Evolutionary conservation across 495 filamentous ascomycete species (phyloP), one percentile per base, ranked within the genome.

Genomic region (Astrothelium macrocarpum): DNA sequence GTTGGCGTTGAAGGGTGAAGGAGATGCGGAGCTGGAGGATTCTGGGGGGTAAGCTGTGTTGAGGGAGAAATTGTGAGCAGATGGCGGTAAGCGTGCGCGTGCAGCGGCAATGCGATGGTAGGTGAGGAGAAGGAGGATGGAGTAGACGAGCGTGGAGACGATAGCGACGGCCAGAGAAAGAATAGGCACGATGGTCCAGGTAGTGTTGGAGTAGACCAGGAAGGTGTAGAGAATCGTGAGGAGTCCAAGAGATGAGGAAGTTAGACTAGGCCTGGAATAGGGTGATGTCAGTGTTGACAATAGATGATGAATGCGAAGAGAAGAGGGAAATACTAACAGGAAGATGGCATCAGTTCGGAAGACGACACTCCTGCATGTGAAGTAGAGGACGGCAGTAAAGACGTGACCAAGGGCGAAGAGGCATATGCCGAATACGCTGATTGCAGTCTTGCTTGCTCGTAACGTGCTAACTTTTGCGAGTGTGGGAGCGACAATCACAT

Each of bases 211-310:
- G 62, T 67, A 71, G 39, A 70, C 70, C 28, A 73, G 59, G 69
- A 77, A 75, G 65, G 68, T 67, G 69, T 77, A 77, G 63, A 74
- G 66, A 31, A 75, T 64, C 12, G 72, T 73, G 63, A 77, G 68
- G 32, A 77, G 68, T 46, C 74, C 74, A 18, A 75, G 64, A 23
- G 66, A 65, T 45, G 70, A 74, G 29, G 72, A 72, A 20, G 67
- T 63, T 29, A 74, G 69, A 29, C 23, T 29, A 56, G 49, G 49
- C 26, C 49, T 56, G 25, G 26, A 49, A 18, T 29, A 20, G 49
- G 29, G 16, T 28, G 68, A 59, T 39, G 70, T 70, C 32, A 36
- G 28, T 65, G 66, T 34, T 20, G 53, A 25, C 2, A 9, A 32
- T 16, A 43, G 26, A 42, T 58, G 61, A 9, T 49, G n/a, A 14